Evolutionary conservation across 345 rosid species (phyloP).

Genomic region (Murraya koenigii): DNA sequence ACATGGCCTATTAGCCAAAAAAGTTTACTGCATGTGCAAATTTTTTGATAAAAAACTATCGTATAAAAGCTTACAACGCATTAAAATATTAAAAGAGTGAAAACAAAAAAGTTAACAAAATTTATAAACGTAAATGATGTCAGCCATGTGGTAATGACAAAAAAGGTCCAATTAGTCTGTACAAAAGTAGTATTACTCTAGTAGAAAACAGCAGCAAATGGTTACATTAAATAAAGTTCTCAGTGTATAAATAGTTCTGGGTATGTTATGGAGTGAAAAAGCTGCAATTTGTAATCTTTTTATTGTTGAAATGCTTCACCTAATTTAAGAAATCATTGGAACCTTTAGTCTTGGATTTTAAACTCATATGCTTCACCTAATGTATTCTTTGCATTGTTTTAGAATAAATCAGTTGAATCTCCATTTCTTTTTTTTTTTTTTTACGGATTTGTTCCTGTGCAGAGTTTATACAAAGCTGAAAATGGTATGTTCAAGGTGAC

Average conservation of each 20-base stretch:
- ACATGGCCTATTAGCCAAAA: neutral
- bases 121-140: too few species aligned
- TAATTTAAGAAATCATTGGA: neutral
- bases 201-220: neutral
- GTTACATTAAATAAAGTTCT: neutral
- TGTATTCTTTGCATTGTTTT: neutral
- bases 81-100: neutral
- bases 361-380: too few species aligned
- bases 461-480: conserved; percentile 71
- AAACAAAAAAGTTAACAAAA: too few species aligned
- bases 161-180: too few species aligned
- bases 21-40: too few species aligned
- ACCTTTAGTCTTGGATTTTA: neutral
- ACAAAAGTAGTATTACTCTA: neutral
- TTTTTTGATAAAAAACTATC: too few species aligned
- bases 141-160: too few species aligned
- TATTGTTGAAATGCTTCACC: neutral
- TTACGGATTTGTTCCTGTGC: conserved; percentile 27
- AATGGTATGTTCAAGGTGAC: conserved; percentile 64
- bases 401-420: neutral
- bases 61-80: neutral
- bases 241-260: neutral
- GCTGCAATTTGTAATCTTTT: neutral
- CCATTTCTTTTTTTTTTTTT: neutral
- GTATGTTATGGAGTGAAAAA: neutral